A percentile compares a stretch with the other conserved stretches of the same genome.
Evolutionary conservation across 2,329 filamentous ascomycete genomes (phyloP).

Genomic region (Rhynchosporium secalis): DNA sequence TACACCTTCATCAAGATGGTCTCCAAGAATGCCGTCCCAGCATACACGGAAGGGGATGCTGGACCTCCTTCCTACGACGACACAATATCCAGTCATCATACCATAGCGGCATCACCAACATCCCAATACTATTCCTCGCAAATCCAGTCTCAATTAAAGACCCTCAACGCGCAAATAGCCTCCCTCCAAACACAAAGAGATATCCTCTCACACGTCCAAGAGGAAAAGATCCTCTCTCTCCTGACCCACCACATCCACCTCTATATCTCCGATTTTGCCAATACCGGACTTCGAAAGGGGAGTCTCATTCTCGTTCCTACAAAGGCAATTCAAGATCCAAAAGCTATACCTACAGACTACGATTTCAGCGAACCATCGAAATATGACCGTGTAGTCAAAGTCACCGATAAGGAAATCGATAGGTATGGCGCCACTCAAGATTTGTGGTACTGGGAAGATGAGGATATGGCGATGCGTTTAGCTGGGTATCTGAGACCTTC

Average conservation of each 20-base stretch:
- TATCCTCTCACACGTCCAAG: slow-evolving; percentile 31
- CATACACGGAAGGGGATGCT: slow-evolving; percentile 18
- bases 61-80: slow-evolving; percentile 34
- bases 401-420: slow-evolving; percentile 29
- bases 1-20: slow-evolving; percentile 27
- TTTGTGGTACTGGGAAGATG: slow-evolving; percentile 33
- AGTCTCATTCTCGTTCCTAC: slow-evolving; percentile 36
- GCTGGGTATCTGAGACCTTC: slow-evolving; percentile 30
- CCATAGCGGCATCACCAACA: slow-evolving; percentile 9
- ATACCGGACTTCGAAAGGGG: slow-evolving; percentile 29
- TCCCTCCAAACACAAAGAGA: slow-evolving; percentile 28
- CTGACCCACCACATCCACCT: slow-evolving; percentile 34
- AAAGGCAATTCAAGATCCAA: slow-evolving; percentile 26
- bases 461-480: slow-evolving; percentile 33
- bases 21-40: slow-evolving; percentile 23
- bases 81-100: slow-evolving; percentile 23
- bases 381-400: slow-evolving; percentile 29
- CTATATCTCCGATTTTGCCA: slow-evolving; percentile 35
- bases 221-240: slow-evolving; percentile 34
- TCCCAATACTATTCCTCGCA: slow-evolving; percentile 32
- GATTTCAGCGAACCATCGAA: slow-evolving; percentile 29
- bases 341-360: slow-evolving; percentile 32
- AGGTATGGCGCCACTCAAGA: slow-evolving; percentile 15
- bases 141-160: slow-evolving; percentile 32
- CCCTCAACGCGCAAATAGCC: slow-evolving; percentile 31